These are phyloP conservation scores for Phytophthora agathidicida DNA, from an alignment of 352 stramenopile species.

Conservation along the genomic window DNA sequence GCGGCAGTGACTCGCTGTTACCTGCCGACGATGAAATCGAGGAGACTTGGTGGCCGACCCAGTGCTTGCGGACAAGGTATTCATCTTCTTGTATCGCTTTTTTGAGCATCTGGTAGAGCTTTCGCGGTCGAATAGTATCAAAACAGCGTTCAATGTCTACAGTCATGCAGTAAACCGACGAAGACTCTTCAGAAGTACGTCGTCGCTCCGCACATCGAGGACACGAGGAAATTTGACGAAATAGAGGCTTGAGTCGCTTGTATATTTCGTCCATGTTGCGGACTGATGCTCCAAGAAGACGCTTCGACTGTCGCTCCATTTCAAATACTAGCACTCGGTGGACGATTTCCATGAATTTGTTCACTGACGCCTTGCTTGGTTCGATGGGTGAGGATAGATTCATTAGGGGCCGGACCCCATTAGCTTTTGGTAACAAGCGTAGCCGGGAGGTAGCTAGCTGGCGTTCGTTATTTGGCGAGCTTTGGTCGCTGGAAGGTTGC, in stretches of 20 bases:
- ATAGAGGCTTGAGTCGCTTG: conserved; percentile 51
- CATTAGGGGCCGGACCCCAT: conserved; percentile 75
- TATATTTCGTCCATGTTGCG: conserved; percentile 77
- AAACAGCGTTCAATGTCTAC: conserved; percentile 87
- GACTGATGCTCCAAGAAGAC: conserved; percentile 61
- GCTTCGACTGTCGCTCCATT: conserved; percentile 54
- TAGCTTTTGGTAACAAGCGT: conserved; percentile 69
- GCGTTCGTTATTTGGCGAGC: conserved; percentile 4
- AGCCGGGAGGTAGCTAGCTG: conserved; percentile 60
- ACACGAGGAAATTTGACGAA: conserved; percentile 41
- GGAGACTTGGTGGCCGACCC: conserved; percentile 60
- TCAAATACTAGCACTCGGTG: conserved; percentile 71
- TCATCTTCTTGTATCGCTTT: conserved; percentile 68
- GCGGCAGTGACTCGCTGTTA: not conserved
- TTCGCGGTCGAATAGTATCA: conserved; percentile 73
- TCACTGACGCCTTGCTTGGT: conserved; percentile 48
- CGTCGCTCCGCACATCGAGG: conserved; percentile 31
- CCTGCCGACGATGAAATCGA: conserved; percentile 14
- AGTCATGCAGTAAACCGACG: conserved; percentile 59
- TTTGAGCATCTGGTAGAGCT: conserved; percentile 72
- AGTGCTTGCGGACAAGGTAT: conserved; percentile 80
- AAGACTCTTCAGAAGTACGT: not conserved
- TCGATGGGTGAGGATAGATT: conserved; percentile 61
- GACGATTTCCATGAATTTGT: conserved; percentile 60
- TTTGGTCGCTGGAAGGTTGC: conserved; percentile 21